phyloP scores from a whole-genome alignment of 208 protist genomes.

The Porcisia deanei region DNA sequence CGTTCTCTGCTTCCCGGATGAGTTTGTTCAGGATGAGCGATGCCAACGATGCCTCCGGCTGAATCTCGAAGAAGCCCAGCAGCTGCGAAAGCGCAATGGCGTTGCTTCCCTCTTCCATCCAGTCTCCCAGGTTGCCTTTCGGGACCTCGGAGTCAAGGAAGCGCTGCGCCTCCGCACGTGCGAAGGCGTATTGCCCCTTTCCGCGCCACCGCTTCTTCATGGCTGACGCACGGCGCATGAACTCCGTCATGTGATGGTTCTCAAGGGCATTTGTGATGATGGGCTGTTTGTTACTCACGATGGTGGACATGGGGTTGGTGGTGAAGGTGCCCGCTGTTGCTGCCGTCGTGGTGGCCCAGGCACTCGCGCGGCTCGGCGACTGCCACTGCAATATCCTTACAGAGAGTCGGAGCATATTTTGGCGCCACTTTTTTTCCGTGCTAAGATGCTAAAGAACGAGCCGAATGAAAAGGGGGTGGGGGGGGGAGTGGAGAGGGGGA shows the following conservation, averaged over 20 bases:
- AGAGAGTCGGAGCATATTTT: conserved; percentile 4
- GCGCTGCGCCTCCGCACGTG: conserved; percentile 64
- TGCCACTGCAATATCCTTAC: conserved; percentile 7
- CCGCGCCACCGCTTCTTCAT: conserved; percentile 70
- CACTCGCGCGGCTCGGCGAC: not conserved
- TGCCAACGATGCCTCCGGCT: conserved; percentile 59
- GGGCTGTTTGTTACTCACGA: not conserved
- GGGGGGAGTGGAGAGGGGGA: not conserved
- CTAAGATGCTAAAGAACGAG: no score
- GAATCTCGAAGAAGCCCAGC: conserved; percentile 74
- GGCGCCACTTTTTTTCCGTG: not conserved
- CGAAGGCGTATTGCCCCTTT: conserved; percentile 63
- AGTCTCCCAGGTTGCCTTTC: conserved; percentile 46
- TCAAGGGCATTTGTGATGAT: not conserved
- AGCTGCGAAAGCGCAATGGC: conserved; percentile 76
- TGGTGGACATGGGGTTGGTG: not conserved
- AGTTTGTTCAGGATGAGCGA: conserved; percentile 70
- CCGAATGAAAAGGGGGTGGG: not conserved
- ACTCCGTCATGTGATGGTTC: not conserved
- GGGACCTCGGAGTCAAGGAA: conserved; percentile 86
- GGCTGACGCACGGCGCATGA: conserved; percentile 30
- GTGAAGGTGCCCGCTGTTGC: not conserved
- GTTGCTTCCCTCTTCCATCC: conserved; percentile 77
- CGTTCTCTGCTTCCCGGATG: conserved; percentile 57
- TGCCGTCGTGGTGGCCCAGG: not conserved